Evolutionary conservation across 2,329 filamentous ascomycete species (phyloP), one percentile per base, ranked within the genome.

Genomic region (Blastomyces percursus): DNA sequence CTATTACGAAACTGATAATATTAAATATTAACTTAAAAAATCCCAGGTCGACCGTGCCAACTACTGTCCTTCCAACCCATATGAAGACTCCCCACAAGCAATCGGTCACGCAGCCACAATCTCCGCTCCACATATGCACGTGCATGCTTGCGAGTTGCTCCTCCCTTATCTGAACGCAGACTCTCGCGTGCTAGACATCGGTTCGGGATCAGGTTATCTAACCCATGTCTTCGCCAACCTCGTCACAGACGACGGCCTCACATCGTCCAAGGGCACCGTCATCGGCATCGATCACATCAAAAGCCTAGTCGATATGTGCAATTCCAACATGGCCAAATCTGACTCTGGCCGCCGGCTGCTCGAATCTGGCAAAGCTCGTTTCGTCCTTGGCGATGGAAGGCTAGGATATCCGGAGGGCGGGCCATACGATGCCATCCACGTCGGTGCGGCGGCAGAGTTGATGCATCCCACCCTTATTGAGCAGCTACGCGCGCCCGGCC

Each of bases 391-490:
- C 0, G 92, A 96, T 76, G 89, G 88, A 1, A 76, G 89, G 5
- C 80, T 83, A 65, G 88, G 88, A 0, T 87, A 83, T 81, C 70
- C 80, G 1, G 82, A 81, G 76, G 62, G 76, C 70, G 69, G 83
- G 77, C 65, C 85, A 0, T 99, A 93, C 81, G 91, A 97, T 80
- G 92, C 89, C 2, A 97, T 99, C 64, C 94, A 97, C 72, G 94
- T 97, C 2, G 94, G 94, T 0, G 94, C 94, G 0, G 89, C 91
- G 8, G 93, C 93, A 0, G 82, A 78, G 30, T 82, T 85, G 70
- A 76, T 96, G 61, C 92, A 96, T 72, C 72, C 82, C 21, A 82
- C 84, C 64, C 76, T 97, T 67, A 76, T 96, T 55, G 82, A 86
- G 38, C 94, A 97, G 78, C 77, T 99, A 67, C 85, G 85, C 66